Conservation (phyloP, 305 asterid species). For the Salvia sclarea region DNA sequence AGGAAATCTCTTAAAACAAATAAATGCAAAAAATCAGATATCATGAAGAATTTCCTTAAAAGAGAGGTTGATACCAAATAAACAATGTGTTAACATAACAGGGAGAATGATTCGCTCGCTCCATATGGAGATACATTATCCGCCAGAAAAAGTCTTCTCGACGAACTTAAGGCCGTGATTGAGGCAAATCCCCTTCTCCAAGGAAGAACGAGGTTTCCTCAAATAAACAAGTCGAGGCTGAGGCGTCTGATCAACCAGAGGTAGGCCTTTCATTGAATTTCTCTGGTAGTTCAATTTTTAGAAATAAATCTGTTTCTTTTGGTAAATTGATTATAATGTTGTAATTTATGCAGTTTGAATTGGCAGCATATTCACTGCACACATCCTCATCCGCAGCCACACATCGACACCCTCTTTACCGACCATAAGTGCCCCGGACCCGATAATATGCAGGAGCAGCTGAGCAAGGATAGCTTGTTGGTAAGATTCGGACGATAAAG, state of each 20-base stretch:
- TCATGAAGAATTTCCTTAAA: not conserved
- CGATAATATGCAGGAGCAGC: slow-evolving; percentile 40
- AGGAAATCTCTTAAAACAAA: not conserved
- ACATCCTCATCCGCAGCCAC: slow-evolving; percentile 65
- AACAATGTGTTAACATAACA: slow-evolving; percentile 32
- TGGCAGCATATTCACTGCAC: slow-evolving; percentile 78
- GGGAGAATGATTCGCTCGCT: slow-evolving; percentile 58
- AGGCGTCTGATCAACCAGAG: slow-evolving; percentile 80
- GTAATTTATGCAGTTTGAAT: slow-evolving; percentile 66
- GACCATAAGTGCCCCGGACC: slow-evolving; percentile 70
- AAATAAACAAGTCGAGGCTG: slow-evolving; percentile 57
- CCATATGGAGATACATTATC: slow-evolving; percentile 55
- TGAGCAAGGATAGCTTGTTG: slow-evolving; percentile 29
- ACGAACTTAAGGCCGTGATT: slow-evolving; percentile 47
- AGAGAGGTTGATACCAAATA: slow-evolving; percentile 10
- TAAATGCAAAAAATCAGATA: slow-evolving; percentile 6
- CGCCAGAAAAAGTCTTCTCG: slow-evolving; percentile 51
- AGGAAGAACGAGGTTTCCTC: slow-evolving; percentile 50
- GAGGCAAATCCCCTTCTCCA: slow-evolving; percentile 64
- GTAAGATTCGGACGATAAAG: slow-evolving; percentile 35
- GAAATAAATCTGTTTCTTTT: not conserved
- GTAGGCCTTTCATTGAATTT: slow-evolving; percentile 32
- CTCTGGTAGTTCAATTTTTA: not conserved
- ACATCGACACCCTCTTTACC: slow-evolving; percentile 52
- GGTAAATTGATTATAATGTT: slow-evolving; percentile 17